These are phyloP conservation scores for Xylaria sp. DNA, from an alignment of 2,329 filamentous ascomycete species.

Conservation along the genomic window DNA sequence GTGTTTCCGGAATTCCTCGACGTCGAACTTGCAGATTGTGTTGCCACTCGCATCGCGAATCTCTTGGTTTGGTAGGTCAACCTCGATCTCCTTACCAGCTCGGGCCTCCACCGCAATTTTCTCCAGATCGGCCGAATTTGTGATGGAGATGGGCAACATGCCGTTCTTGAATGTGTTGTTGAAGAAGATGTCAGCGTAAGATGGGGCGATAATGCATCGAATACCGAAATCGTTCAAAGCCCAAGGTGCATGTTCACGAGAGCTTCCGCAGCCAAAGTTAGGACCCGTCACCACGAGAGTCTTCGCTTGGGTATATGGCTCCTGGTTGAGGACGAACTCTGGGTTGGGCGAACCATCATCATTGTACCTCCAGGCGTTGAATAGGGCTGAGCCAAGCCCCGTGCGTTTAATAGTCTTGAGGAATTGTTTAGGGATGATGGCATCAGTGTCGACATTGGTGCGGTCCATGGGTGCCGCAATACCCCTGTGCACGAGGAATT, in stretches of 20 bases:
- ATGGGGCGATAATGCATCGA: constrained; percentile 90
- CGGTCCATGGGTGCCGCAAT: constrained; percentile 88
- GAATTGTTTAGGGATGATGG: constrained; percentile 99
- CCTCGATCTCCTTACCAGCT: constrained; percentile 84
- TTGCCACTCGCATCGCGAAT: constrained; percentile 81
- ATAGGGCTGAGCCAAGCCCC: constrained; percentile 87
- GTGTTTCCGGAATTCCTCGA: constrained; percentile 94
- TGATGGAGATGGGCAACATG: constrained; percentile 89
- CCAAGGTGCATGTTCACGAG: constrained; percentile 96
- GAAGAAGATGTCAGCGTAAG: constrained; percentile 90
- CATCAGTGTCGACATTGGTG: constrained; percentile 96
- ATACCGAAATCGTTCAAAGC: constrained; percentile 97
- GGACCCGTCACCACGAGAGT: constrained; percentile 90
- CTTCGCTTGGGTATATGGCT: constrained; percentile 84
- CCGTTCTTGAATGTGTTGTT: constrained; percentile 99
- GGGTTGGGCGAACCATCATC: constrained; percentile 78
- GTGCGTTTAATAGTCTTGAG: constrained; percentile 99
- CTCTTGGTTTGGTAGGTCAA: constrained; percentile 86
- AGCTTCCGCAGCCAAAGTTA: constrained; percentile 96
- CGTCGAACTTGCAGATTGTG: constrained; percentile 81
- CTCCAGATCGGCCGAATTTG: constrained; percentile 72
- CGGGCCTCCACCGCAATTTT: constrained; percentile 80
- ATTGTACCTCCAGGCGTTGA: constrained; percentile 85
- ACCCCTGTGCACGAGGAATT: constrained; percentile 86
- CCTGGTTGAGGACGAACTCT: constrained; percentile 89